These are phyloP conservation scores for Colletotrichum caudatum DNA, from an alignment of 2,329 filamentous ascomycete species.

Conservation along the genomic window DNA sequence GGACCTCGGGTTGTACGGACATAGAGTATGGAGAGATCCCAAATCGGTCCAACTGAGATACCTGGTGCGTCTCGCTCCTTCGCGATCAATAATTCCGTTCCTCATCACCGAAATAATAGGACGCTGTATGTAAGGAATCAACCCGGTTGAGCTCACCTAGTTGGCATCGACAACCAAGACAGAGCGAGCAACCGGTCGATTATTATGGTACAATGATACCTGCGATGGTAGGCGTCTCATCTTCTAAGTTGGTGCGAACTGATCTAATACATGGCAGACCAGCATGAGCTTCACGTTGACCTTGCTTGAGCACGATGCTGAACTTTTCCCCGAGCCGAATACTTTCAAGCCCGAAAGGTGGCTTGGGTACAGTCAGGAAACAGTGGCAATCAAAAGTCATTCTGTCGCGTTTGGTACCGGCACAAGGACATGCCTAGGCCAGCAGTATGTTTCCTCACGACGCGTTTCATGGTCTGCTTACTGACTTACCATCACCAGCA, in stretches of 20 bases:
- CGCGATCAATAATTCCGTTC: too few relatives aligned
- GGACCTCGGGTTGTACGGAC: constrained; percentile 27
- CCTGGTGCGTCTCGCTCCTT: constrained; percentile 21
- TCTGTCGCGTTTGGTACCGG: constrained; percentile 40
- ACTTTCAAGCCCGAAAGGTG: constrained; percentile 41
- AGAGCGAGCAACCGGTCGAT: constrained; percentile 12
- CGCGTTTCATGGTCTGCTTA: background rate
- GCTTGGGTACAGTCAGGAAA: constrained; percentile 25
- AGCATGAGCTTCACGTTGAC: constrained; percentile 41
- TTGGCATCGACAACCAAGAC: constrained; percentile 43
- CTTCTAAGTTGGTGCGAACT: too few relatives aligned
- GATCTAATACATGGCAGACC: constrained; percentile 15
- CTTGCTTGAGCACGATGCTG: constrained; percentile 38
- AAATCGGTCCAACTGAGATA: constrained; percentile 29
- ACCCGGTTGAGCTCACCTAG: constrained; percentile 40
- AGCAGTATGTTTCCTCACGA: constrained; percentile 28
- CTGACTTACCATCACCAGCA: constrained; percentile 5
- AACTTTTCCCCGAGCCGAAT: constrained; percentile 32
- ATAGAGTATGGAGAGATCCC: constrained; percentile 39
- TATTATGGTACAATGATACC: constrained; percentile 31
- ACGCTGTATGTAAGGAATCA: constrained; percentile 42
- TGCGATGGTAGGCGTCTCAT: constrained; percentile 14
- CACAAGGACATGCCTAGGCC: constrained; percentile 42
- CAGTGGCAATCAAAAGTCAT: constrained; percentile 4
- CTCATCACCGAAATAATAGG: constrained; percentile 18